phyloP scores from a whole-genome alignment of 192 early-diverging fungal species.

The Radiomyces spectabilis region DNA sequence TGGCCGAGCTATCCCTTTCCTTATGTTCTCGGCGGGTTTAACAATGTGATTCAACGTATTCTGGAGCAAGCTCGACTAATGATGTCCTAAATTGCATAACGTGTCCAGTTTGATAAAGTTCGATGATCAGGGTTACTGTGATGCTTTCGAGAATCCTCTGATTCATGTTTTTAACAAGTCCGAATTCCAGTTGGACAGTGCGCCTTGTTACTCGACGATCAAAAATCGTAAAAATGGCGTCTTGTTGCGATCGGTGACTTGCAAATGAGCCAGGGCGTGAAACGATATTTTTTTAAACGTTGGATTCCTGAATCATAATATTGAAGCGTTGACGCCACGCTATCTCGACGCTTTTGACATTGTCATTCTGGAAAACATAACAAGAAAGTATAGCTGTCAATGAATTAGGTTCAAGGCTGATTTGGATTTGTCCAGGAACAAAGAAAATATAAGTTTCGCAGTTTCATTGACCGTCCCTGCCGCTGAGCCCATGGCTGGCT shows the following conservation, averaged over 20 bases:
- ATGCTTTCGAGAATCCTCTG: slow-evolving; percentile 52
- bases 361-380: no score
- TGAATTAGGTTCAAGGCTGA: no score
- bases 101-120: slow-evolving; percentile 68
- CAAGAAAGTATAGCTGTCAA: no score
- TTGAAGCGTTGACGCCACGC: slow-evolving; percentile 34
- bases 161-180: slow-evolving; percentile 72
- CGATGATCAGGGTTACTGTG: slow-evolving; percentile 42
- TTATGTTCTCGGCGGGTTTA: slow-evolving; percentile 71
- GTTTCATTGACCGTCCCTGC: no score
- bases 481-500: no score
- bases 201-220: slow-evolving; percentile 34
- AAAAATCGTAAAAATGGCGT: slow-evolving; percentile 50
- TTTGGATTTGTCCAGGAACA: no score
- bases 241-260: slow-evolving; percentile 60
- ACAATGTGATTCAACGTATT: slow-evolving; percentile 58
- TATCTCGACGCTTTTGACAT: slow-evolving; percentile 60
- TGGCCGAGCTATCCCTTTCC: slow-evolving; percentile 40
- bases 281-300: slow-evolving; percentile 51
- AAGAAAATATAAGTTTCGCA: no score
- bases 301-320: slow-evolving; percentile 64
- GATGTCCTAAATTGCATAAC: slow-evolving; percentile 50
- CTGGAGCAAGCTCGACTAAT: slow-evolving; percentile 36
- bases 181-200: slow-evolving; percentile 43
- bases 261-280: slow-evolving; percentile 55